Evolutionary conservation across 108 stramenopile species (phyloP).

Genomic region (Nitzschia putrida): DNA sequence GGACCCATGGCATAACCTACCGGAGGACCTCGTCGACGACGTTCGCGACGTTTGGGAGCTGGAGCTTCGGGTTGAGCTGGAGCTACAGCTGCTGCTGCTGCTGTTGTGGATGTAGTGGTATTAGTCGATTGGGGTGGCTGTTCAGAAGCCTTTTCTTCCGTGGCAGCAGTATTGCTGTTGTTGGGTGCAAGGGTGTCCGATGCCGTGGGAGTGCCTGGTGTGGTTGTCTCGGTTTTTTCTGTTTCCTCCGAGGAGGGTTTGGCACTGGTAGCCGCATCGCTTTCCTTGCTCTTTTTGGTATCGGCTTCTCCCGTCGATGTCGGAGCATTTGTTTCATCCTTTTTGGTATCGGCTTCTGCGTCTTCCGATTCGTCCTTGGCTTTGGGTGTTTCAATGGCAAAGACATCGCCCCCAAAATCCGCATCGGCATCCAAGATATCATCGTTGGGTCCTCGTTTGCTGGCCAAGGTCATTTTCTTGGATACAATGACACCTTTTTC

Average conservation of each 20-base stretch:
- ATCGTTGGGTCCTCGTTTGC: constrained; percentile 45
- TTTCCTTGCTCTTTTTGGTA: background rate
- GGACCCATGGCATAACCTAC: constrained; percentile 83
- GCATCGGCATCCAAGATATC: constrained; percentile 68
- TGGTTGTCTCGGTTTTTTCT: constrained; percentile 8
- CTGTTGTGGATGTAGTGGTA: background rate
- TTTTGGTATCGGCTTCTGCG: background rate
- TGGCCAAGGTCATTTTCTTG: constrained; percentile 40
- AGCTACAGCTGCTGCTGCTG: constrained; percentile 9
- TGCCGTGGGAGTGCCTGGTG: background rate
- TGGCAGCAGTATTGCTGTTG: background rate
- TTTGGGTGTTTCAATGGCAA: constrained; percentile 67
- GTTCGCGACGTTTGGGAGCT: constrained; percentile 34
- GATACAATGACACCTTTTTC: constrained; percentile 67
- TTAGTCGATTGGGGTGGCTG: constrained; percentile 6
- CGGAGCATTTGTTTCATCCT: constrained; percentile 10
- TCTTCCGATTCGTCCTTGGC: constrained; percentile 21
- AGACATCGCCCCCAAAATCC: constrained; percentile 87
- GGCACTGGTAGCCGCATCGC: background rate
- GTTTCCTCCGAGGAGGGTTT: background rate
- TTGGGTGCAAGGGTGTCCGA: background rate
- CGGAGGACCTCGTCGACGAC: constrained; percentile 72
- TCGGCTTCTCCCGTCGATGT: constrained; percentile 6
- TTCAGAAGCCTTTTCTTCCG: constrained; percentile 11
- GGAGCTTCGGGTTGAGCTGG: constrained; percentile 7